Base-by-base conservation (phyloP, 2,329 filamentous ascomycete genomes). In the Beauveria varroae region DNA sequence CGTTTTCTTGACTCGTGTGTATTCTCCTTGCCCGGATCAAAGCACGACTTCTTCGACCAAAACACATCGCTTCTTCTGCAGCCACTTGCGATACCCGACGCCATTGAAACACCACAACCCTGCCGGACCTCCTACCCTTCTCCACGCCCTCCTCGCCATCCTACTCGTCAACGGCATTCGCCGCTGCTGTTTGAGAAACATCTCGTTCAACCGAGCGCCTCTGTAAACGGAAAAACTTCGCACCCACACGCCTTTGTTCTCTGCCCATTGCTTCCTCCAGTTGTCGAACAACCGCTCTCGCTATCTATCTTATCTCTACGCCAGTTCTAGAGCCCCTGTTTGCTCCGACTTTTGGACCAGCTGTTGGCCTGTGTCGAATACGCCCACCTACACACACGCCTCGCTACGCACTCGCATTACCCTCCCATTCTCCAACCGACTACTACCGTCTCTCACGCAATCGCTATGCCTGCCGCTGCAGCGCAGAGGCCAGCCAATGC, bases 401-500 rank as follows among this genome's bases (percentile, higher is more conserved):
- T 43, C 40, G 6, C 26, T 12, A 16, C 20, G 18, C 40, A 41
- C 16, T 14, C 30, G 10, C 10, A 34, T 34, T 20, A n/a, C 8
- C 2, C 40, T 26, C 24, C n/a, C 22, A n/a, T 43, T 18, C n/a
- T 47, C 26, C 2, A 43, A 46, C 16, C 40, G 24, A 46, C 12
- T 12, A 18, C n/a, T 18, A n/a, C 41, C 54, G 18, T 20, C 24
- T 34, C 22, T 9, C 46, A 41, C 20, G 41, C 55, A 52, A 52
- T 28, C 49, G 28, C 22, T 20, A 63, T 67, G 62, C 64, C 66
- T 57, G 59, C 61, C 54, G 70, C 72, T 68, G 71, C 72, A 49
- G 54, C 66, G 57, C 67, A 70, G 55, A 67, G 68, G 59, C 66
- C 69, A 62, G 63, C 68, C 62, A 76, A 75, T 63, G 63, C 72